phyloP scores from a whole-genome alignment of 108 stramenopile genomes.

The Mayamaea pseudoterrestris region DNA sequence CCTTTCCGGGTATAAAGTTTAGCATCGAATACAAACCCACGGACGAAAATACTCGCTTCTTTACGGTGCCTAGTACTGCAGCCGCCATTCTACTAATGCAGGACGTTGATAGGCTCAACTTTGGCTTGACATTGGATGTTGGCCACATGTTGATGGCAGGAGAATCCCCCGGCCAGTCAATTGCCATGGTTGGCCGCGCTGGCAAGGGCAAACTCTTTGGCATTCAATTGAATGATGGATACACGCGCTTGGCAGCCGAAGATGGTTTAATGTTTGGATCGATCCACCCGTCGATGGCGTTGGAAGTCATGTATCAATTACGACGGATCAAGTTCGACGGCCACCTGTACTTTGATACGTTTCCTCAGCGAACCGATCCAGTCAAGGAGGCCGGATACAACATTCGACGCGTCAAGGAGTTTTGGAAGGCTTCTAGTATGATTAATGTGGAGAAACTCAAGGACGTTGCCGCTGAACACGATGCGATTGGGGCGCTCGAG shows the following conservation, averaged over 20 bases:
- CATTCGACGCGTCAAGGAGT: conserved; percentile 52
- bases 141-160: conserved; percentile 85
- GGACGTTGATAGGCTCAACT: conserved; percentile 66
- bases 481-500: conserved; percentile 59
- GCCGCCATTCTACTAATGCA: conserved; percentile 58
- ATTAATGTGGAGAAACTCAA: conserved; percentile 24
- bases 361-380: conserved; percentile 76
- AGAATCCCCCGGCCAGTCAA: conserved; percentile 74
- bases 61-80: conserved; percentile 78
- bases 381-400: conserved; percentile 74
- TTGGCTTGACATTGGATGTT: conserved; percentile 79
- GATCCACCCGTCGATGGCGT: conserved; percentile 67
- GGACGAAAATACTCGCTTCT: conserved; percentile 81
- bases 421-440: conserved; percentile 43
- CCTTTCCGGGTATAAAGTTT: conserved; percentile 67
- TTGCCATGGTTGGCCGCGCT: conserved; percentile 55
- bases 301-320: conserved; percentile 74
- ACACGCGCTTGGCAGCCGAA: conserved; percentile 72
- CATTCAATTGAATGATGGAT: conserved; percentile 77
- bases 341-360: conserved; percentile 85
- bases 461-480: conserved; percentile 40
- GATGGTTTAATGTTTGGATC: conserved; percentile 85
- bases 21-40: conserved; percentile 81
- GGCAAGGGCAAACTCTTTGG: conserved; percentile 59
- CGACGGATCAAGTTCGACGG: conserved; percentile 47